Base-by-base conservation (phyloP, 768 basidiomycete species). In the Mycena venus region DNA sequence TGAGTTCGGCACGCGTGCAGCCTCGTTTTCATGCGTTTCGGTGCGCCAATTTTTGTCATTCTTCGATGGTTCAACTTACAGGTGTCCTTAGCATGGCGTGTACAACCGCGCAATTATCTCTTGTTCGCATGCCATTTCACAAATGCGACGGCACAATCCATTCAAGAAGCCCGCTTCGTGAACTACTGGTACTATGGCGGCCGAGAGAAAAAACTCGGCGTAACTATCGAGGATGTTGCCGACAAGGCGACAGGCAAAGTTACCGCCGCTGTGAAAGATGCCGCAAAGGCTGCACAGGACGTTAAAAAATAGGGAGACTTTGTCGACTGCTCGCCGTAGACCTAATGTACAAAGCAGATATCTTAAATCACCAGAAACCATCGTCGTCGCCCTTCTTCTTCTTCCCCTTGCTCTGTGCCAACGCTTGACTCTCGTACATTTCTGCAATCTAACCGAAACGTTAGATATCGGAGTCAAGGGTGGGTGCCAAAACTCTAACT, bases 21-120 rank as follows among this genome's bases (percentile, higher is more conserved):
- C 31, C 72, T 91, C 86, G 96, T 98, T 74, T 99, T 99, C 87
- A 97, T 97, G 94, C 95, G 97, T 21, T 97, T 97, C 79, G 96
- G 96, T 96, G 65, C 72, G 91, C 83, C 47, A 47, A 27, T 56
- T 21, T 60, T 15, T 76, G 73, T 78, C 25, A 31, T 15, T 44
- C 36, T 19, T 47, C 25, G 27, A 6, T 19, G 40, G 65, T 71
- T 73, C 51, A 68, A 78, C 23, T 67, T 47, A 31, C 31, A 36
- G 56, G 40, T 31, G 44, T 67, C 47, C 66, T 14, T 76, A 97
- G 97, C 97, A 68, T 99, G 97, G 97, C 91, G 91, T 73, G 97
- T 99, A 49, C 92, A 97, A 77, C 98, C 98, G 10, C 93, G 98
- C 77, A 99, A 99, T 83, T 98, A 99, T 86, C 89, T 99, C 70